Base-by-base conservation (phyloP, 75 land plant genomes). In the Adiantum capillusveneris region DNA sequence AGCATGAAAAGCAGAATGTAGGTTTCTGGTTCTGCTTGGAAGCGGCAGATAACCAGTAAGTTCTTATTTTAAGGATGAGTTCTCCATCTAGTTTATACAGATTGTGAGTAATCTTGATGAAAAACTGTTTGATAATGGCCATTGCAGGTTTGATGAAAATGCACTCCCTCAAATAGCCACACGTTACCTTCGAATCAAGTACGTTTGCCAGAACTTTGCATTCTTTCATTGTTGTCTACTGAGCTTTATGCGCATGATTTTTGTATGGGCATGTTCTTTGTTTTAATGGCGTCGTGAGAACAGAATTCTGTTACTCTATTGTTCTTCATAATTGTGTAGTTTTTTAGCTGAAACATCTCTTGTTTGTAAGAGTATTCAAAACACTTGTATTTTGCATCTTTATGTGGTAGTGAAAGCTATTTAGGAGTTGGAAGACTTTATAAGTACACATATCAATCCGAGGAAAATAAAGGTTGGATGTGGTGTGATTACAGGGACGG, bases 21-120 rank as follows among this genome's bases (percentile, higher is more conserved):
- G 74, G 70, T 5, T 58, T 94, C 51, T 94, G 99, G 99, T 84
- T 90, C 53, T 72, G 85, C 12, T 57, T 94, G 12, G 62, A 86
- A 43, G 83, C 99, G 7, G 83, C 96, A 44, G 74, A 75, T 55
- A 70, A 83, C 36, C 91, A 80, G 88, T 88, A 66, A 74, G 86
- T 22, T 3, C 22, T 46, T 17, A n/a, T n/a, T n/a, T n/a, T n/a
- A n/a, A n/a, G n/a, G n/a, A n/a, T n/a, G n/a, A n/a, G n/a, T n/a
- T n/a, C n/a, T n/a, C n/a, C n/a, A n/a, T n/a, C n/a, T n/a, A n/a
- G n/a, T n/a, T 34, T 5, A 9, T 34, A 34, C 50, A 42, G 17
- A 44, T 42, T 21, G 2, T 6, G 1, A 27, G 51, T 44, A 42
- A 2, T 20, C 14, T 46, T 20, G 21, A 6, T 6, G 17, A 46